A percentile compares a stretch with the other conserved stretches of the same genome.
These are phyloP conservation scores for Microdochium paspali DNA, from an alignment of 2,329 filamentous ascomycete species.

Conservation along the genomic window DNA sequence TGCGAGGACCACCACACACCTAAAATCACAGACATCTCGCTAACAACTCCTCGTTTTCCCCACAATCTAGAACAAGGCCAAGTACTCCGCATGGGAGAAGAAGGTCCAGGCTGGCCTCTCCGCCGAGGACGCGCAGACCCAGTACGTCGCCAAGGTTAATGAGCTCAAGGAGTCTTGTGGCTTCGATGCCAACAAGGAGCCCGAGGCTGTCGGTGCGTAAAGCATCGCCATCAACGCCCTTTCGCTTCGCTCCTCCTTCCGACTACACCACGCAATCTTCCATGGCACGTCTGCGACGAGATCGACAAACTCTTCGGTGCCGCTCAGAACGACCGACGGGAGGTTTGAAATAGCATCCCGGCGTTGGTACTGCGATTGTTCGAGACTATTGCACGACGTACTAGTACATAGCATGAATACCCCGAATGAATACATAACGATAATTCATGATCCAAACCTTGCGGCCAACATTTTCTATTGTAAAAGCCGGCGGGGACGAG, in stretches of 20 bases:
- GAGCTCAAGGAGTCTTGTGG: conserved; percentile 61
- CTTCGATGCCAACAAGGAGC: conserved; percentile 53
- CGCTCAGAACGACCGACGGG: too few relatives aligned
- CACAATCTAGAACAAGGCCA: conserved; percentile 59
- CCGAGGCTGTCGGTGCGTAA: conserved; percentile 40
- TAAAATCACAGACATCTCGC: not conserved
- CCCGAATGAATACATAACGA: too few relatives aligned
- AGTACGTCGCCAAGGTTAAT: conserved; percentile 68
- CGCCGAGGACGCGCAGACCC: conserved; percentile 59
- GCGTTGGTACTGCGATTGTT: too few relatives aligned
- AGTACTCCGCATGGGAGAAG: conserved; percentile 70
- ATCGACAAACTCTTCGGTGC: too few relatives aligned
- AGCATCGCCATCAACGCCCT: not conserved
- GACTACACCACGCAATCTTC: too few relatives aligned
- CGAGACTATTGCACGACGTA: too few relatives aligned
- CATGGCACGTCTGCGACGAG: not conserved
- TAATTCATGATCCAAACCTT: not conserved
- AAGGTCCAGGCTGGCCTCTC: conserved; percentile 53
- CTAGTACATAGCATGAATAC: too few relatives aligned
- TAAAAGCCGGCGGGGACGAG: too few relatives aligned
- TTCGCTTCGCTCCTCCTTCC: too few relatives aligned
- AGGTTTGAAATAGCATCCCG: too few relatives aligned
- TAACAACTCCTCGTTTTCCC: conserved; percentile 1
- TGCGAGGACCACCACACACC: not conserved
- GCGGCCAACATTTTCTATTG: too few relatives aligned